Base-by-base conservation (phyloP, 257 asterid genomes). In the Galeopsis tetrahit region DNA sequence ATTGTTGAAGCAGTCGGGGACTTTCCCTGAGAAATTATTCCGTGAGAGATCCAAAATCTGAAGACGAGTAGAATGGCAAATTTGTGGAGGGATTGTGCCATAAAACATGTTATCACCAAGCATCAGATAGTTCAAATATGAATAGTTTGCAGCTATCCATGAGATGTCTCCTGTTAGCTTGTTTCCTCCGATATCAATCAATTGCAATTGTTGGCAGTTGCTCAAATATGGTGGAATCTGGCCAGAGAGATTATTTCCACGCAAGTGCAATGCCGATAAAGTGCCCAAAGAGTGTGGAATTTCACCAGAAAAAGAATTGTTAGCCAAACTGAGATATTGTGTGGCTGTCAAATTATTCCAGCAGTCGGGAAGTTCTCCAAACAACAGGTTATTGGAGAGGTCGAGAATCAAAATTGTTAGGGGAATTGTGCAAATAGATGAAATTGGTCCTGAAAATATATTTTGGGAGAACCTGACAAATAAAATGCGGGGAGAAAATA, bases 21-120 rank as follows among this genome's bases (percentile, higher is more conserved):
- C 76, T 57, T 36, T 17, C 42, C 85, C 86, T 0, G 85, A 79
- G 51, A 84, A 14, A 5, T 34, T 56, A 44, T 84, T 82, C 49
- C 63, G 38, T 10, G 89, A 84, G 6, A 84, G 69, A 72, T 82
- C 89, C 57, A 84, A 63, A 44, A 84, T 15, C 38, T 82, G 85
- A 35, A 82, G 69, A 28, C 8, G 5, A 11, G 66, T 48, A 7
- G 77, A 82, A 49, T 21, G 56, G n/a, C 86, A 84, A 1, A 84
- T 40, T 52, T 70, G 70, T 13, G 5, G 66, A 58, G 85, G 87
- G 56, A 84, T 78, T 13, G 38, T 65, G 31, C 84, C 88, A n/a
- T 44, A 11, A 15, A 81, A 81, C 5, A 63, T 8, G 21, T 84
- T 81, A 13, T 52, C 59, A 13, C 76, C 64, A 28, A 83, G 52